Evolutionary conservation across 2,329 filamentous ascomycete species (phyloP).

Genomic region (Aspergillus fijiensis): DNA sequence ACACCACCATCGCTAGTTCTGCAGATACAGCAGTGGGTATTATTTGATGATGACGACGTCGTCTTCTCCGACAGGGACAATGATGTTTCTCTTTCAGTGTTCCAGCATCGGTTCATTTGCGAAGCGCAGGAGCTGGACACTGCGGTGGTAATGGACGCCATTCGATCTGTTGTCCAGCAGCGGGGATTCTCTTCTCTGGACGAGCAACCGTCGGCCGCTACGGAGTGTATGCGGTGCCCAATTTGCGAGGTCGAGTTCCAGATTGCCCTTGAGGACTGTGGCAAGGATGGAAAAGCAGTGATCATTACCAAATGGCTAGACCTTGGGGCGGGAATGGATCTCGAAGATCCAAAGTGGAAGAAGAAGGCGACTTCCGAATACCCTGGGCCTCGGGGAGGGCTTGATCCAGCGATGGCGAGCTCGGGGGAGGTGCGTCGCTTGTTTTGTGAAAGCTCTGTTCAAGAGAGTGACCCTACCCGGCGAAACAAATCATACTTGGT

Average conservation of each 20-base stretch:
- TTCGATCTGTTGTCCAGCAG: neutral
- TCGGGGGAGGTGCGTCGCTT: neutral
- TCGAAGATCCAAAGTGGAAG: conserved; percentile 6
- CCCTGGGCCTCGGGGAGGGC: neutral
- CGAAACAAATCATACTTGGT: conserved; percentile 5
- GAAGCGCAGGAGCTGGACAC: neutral
- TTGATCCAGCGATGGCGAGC: neutral
- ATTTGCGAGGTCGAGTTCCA: conserved; percentile 7
- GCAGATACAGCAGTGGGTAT: conserved; percentile 3
- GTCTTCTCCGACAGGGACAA: neutral
- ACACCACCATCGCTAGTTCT: neutral
- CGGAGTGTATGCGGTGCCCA: neutral
- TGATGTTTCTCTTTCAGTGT: neutral
- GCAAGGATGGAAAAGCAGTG: conserved; percentile 8
- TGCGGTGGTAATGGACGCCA: neutral
- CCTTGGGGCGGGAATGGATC: conserved; percentile 2
- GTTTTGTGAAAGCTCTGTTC: conserved; percentile 1
- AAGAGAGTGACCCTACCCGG: neutral
- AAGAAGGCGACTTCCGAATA: neutral
- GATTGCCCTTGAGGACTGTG: neutral
- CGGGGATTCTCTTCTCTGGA: neutral
- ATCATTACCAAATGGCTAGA: conserved; percentile 9
- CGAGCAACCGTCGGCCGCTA: neutral
- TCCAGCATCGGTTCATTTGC: neutral
- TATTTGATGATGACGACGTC: neutral